A percentile compares a stretch with the other conserved stretches of the same genome.
Conservation (phyloP, 2,329 filamentous ascomycete genomes). For the Hypoxylon rubiginosum region DNA sequence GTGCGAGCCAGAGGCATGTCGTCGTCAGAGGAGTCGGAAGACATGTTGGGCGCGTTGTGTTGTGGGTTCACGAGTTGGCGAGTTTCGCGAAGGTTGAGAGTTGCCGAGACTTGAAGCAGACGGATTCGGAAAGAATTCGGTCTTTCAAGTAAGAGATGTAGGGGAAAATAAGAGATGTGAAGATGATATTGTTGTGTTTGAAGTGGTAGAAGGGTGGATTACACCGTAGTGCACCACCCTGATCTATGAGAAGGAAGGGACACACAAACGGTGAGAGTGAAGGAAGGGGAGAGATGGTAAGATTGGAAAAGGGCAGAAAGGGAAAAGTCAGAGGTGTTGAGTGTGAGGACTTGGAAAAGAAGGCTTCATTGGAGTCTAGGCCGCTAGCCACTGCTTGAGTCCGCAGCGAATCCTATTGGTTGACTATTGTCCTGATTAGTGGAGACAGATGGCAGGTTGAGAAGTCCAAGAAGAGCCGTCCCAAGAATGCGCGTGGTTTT, state of each 20-base stretch:
- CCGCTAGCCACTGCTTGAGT: constrained; percentile 53
- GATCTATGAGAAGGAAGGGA: constrained; percentile 40
- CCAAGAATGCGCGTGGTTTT: neutral
- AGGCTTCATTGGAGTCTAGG: constrained; percentile 55
- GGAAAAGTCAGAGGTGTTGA: constrained; percentile 48
- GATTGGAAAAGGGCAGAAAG: constrained; percentile 48
- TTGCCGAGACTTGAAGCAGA: neutral
- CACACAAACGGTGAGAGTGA: constrained; percentile 38
- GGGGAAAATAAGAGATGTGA: constrained; percentile 14
- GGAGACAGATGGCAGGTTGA: constrained; percentile 25
- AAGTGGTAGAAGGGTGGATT: constrained; percentile 43
- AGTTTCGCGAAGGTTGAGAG: neutral
- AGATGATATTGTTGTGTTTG: constrained; percentile 19
- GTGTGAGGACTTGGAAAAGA: constrained; percentile 52
- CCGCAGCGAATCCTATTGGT: constrained; percentile 39
- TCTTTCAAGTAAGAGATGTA: neutral
- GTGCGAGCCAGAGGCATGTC: constrained; percentile 81
- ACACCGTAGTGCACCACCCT: constrained; percentile 51
- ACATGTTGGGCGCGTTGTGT: constrained; percentile 58
- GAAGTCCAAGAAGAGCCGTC: constrained; percentile 6
- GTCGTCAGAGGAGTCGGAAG: constrained; percentile 77
- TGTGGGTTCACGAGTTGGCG: constrained; percentile 15
- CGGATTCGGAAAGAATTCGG: constrained; percentile 20
- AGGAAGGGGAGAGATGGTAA: constrained; percentile 47
- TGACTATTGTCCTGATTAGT: constrained; percentile 36